Percentiles rank a stretch among this genome's conserved stretches.
Evolutionary conservation across 371 early-diverging fungal genomes (phyloP).

Genomic region (Mortierella sp.): DNA sequence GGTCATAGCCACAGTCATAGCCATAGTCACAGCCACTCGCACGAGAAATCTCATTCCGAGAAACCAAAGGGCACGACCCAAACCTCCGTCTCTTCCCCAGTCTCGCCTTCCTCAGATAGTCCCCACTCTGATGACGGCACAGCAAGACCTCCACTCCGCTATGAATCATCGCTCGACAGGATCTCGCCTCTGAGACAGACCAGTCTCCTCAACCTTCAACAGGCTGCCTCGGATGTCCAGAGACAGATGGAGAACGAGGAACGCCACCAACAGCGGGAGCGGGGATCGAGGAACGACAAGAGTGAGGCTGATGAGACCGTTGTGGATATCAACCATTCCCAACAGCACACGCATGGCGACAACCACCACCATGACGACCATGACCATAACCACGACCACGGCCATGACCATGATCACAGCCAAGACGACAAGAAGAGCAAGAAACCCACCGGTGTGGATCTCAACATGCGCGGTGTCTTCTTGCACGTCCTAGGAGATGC

Average conservation of each 20-base stretch:
- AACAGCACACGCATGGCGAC: constrained; percentile 55
- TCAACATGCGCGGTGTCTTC: constrained; percentile 95
- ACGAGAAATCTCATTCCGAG: not conserved
- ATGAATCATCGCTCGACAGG: constrained; percentile 35
- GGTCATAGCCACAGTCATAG: constrained; percentile 57
- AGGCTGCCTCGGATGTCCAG: constrained; percentile 38
- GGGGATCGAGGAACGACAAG: constrained; percentile 1
- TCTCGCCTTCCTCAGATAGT: not conserved
- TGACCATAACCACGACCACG: constrained; percentile 53
- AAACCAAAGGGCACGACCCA: constrained; percentile 1
- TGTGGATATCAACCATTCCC: constrained; percentile 12
- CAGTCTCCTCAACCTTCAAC: constrained; percentile 37
- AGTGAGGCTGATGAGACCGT: constrained; percentile 14
- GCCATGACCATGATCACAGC: constrained; percentile 58
- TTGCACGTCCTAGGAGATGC: constrained; percentile 97
- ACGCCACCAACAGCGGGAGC: constrained; percentile 19
- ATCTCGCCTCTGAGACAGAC: constrained; percentile 35
- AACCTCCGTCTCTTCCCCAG: not conserved
- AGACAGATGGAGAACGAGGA: constrained; percentile 35
- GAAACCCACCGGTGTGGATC: constrained; percentile 61
- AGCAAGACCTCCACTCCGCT: constrained; percentile 3
- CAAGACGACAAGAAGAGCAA: constrained; percentile 58
- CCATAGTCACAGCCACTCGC: constrained; percentile 46
- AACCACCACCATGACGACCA: constrained; percentile 59
- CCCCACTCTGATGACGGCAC: not conserved